phyloP scores from a whole-genome alignment of 2,329 filamentous ascomycete genomes.

The Aphanocladium album region DNA sequence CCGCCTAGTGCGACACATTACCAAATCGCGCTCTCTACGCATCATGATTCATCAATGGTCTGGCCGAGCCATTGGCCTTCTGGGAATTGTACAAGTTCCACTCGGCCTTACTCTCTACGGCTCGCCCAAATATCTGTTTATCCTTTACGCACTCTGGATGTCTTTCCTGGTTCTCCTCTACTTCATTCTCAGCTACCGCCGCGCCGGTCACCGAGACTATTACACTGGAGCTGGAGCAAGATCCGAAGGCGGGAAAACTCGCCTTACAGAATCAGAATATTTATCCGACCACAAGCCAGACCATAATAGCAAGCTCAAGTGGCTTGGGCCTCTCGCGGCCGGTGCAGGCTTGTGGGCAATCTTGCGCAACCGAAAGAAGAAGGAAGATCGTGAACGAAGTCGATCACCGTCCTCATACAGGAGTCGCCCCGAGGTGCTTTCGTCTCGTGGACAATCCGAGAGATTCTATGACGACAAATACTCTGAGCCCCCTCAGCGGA shows the following conservation, averaged over 20 bases:
- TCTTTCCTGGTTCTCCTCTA: slow-evolving; percentile 67
- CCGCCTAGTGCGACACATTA: slow-evolving; percentile 53
- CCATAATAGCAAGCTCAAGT: slow-evolving; percentile 34
- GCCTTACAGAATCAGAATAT: slow-evolving; percentile 36
- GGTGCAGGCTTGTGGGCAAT: slow-evolving; percentile 46
- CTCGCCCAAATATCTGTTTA: slow-evolving; percentile 77
- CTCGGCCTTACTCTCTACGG: slow-evolving; percentile 89
- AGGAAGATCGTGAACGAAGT: slow-evolving; percentile 35
- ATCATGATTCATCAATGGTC: slow-evolving; percentile 81
- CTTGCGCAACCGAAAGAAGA: slow-evolving; percentile 37
- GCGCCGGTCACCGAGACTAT: slow-evolving; percentile 51
- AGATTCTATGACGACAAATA: slow-evolving; percentile 65
- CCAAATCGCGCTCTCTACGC: slow-evolving; percentile 44
- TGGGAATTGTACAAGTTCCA: slow-evolving; percentile 83
- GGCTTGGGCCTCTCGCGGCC: slow-evolving; percentile 50
- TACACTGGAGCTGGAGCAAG: slow-evolving; percentile 56
- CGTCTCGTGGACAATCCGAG: slow-evolving; percentile 48
- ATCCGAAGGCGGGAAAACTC: slow-evolving; percentile 41
- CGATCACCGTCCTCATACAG: slow-evolving; percentile 32
- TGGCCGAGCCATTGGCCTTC: slow-evolving; percentile 68
- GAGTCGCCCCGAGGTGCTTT: slow-evolving; percentile 44
- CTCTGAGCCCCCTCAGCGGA: slow-evolving; percentile 40
- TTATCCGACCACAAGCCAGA: slow-evolving; percentile 29
- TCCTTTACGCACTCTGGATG: slow-evolving; percentile 78
- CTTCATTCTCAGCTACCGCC: slow-evolving; percentile 71